Evolutionary conservation across 1,139 yeast species (phyloP), one percentile per base, ranked within the genome.

Genomic region (Kluyveromyces sp.): DNA sequence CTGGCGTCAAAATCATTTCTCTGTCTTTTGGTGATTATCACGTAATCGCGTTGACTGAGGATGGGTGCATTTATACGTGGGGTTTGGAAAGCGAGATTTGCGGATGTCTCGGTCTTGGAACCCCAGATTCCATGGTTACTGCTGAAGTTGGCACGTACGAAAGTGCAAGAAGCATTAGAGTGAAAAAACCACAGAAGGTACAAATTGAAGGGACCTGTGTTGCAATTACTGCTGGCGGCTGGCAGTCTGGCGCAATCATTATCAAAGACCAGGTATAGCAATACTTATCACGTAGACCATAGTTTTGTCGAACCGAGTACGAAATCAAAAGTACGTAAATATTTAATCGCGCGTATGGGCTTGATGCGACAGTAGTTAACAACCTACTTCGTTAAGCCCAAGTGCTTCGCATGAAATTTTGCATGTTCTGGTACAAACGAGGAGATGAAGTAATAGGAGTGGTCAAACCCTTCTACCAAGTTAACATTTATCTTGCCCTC

Each of bases 381-480:
- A n/a, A n/a, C n/a, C 13, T 22, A 28, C 22, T 11, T 12, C 46
- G 50, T 45, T 39, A 80, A 69, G 3, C 87, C 87, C 52, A 89
- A 70, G 51, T 78, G 75, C 65, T 80, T 82, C 9, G 95, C 95
- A 58, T 92, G 97, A 63, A 81, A 92, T 51, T 75, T 77, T 37
- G 95, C 88, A 61, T 92, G 97, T 39, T 81, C 87, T 48, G 77
- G 83, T 19, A 83, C 85, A 63, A 88, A 89, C 0, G 87, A 66
- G 46, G 94, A 75, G 49, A 92, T 75, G 63, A 88, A 92, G 64
- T 76, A 92, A 68, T 89, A 92, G 42, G 89, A 82, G 60, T 92
- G 98, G 59, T 92, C 96, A 59, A 81, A 89, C 2, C 92, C 96
- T 3, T 84, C 89, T 25, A 77, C 95, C 39, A 78, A 61, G 32